Evolutionary conservation across 176 grass and related monocot genomes (phyloP), one percentile per base, ranked within the genome.

Genomic region (Musa acuminata): DNA sequence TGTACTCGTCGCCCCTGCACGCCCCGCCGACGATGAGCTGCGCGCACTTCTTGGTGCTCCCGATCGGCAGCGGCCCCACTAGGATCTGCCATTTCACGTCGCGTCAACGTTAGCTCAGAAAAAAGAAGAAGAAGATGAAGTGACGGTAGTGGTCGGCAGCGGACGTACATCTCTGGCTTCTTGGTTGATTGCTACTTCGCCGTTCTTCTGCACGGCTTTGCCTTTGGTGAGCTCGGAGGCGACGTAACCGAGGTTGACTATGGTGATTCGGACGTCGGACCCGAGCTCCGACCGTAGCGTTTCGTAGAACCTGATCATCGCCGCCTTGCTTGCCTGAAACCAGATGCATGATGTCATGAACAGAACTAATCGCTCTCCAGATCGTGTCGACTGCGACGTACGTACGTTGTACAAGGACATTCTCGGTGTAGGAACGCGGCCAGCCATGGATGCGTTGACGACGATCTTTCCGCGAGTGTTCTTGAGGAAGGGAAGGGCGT

Each of bases 381-480:
- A 54, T 49, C 51, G 8, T 51, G 24, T 52, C 14, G 11, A 21
- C 29, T 27, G 71, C 51, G 19, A 22, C 9, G 50, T 53, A 22
- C 9, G 50, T 53, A 96, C 92, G 77, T 83, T 96, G 89, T 91
- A 96, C 65, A 91, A 88, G 53, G 69, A 85, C 55, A 89, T 89
- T 74, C 88, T 87, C 62, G 79, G 83, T 75, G 87, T 75, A 13
- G 84, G 82, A 53, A 87, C 82, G 75, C 84, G 85, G 49, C 85
- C 88, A 0, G 76, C 83, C 0, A 89, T 75, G 0, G 88, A 90
- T 1, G 91, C 85, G 9, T 86, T 88, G 16, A 90, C 85, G 2
- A 90, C 68, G 16, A 95, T 88, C 9, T 68, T 87, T 22, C 91
- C 91, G 3, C 64, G 68, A 53, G 43, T 90, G 16, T 77, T 81